Base-by-base conservation (phyloP, 805 yeast species). In the Vanderwaltozyma polyspora region DNA sequence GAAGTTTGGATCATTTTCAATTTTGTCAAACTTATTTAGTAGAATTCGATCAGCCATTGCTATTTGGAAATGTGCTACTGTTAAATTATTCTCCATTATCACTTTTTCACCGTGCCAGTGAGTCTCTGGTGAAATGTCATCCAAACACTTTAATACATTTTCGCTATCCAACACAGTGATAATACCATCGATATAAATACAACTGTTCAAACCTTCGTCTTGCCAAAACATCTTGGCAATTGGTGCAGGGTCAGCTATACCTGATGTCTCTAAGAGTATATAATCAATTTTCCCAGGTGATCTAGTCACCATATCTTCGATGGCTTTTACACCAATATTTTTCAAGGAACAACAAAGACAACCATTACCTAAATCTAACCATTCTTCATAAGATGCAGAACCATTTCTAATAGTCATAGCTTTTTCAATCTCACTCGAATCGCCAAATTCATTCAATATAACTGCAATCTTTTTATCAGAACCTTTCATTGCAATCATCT, bases 141-240 rank as follows among this genome's bases (percentile, higher is more conserved):
- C 76, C 21, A 89, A 61, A 42, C 82, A 77, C 34, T 62, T 62
- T 13, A 67, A 47, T 17, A 89, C 76, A 49, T 85, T 77, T 31
- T 68, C 74, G 2, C 77, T 54, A 53, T 89, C 97, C 28, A 91
- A 63, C 2, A 89, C 96, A 0, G 95, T 81, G 11, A 91, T 70
- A 5, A 89, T 84, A 0, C 95, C 95, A 57, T 89, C 97, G 22
- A 91, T 78, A 53, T 83, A 82, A 2, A 91, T 85, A 44, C 76
- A 78, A 4, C 94, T 77, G 12, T 78, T 69, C 38, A 91, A 64
- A 0, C 87, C 96, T 17, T 83, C 89, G 55, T 91, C 98, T 21
- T 87, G 67, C 98, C 98, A 91, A 59, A 91, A 91, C 95, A 89
- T 89, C 43, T 77, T 74, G 4, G 96, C 95, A 19, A 91, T 85